Conservation (phyloP, 768 basidiomycete genomes). For the Lactarius deliciosus region DNA sequence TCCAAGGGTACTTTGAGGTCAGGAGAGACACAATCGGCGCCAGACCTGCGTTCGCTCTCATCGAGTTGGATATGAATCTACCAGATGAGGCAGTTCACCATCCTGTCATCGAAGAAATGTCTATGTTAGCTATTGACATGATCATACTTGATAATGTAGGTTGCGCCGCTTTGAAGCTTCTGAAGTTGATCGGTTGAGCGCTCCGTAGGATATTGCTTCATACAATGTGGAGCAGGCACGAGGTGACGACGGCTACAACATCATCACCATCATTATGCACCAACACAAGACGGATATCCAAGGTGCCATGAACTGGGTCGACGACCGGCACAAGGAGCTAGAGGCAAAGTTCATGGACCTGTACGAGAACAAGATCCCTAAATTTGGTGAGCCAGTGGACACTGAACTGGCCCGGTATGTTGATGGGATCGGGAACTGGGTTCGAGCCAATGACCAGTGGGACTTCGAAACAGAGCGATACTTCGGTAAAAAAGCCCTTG, state of each 20-base stretch:
- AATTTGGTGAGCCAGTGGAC: slow-evolving; percentile 40
- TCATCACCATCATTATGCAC: slow-evolving; percentile 44
- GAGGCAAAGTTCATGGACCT: slow-evolving; percentile 35
- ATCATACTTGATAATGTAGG: slow-evolving; percentile 6
- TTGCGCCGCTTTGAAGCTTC: not conserved
- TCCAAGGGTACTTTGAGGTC: slow-evolving; percentile 9
- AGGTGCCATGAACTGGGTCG: slow-evolving; percentile 38
- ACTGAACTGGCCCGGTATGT: slow-evolving; percentile 38
- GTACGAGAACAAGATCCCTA: slow-evolving; percentile 35
- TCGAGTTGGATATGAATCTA: slow-evolving; percentile 1
- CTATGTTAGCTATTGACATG: not conserved
- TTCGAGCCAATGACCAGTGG: slow-evolving; percentile 42
- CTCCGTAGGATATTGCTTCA: slow-evolving; percentile 32
- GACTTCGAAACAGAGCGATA: slow-evolving; percentile 37
- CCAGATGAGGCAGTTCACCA: slow-evolving; percentile 2
- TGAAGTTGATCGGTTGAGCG: not conserved
- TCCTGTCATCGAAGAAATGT: slow-evolving; percentile 4
- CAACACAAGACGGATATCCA: slow-evolving; percentile 36
- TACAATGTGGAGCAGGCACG: slow-evolving; percentile 36
- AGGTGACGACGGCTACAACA: slow-evolving; percentile 40
- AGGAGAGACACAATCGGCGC: not conserved
- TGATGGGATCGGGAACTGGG: slow-evolving; percentile 44
- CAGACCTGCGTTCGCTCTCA: not conserved
- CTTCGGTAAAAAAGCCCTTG: not conserved
- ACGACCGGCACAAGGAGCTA: slow-evolving; percentile 32